Evolutionary conservation across 768 basidiomycete species (phyloP).

Genomic region (Suillus plorans): DNA sequence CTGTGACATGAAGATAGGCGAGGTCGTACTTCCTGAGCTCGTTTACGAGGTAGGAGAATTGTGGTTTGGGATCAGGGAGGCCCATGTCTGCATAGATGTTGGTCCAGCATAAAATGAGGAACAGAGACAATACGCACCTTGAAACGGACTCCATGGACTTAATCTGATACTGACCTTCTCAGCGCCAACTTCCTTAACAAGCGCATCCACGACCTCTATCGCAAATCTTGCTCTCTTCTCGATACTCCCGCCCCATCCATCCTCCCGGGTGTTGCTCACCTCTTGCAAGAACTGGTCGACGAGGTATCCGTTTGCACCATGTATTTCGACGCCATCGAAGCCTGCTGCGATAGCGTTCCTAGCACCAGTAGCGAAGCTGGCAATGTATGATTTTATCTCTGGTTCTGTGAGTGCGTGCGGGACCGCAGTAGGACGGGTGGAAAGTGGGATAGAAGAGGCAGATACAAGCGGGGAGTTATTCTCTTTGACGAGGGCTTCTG

Average conservation of each 20-base stretch:
- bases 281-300: slow-evolving; percentile 44
- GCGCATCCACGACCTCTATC: slow-evolving; percentile 43
- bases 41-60: slow-evolving; percentile 34
- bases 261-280: slow-evolving; percentile 41
- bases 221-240: slow-evolving; percentile 49
- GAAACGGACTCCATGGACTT: slow-evolving; percentile 39
- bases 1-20: slow-evolving; percentile 43
- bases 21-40: slow-evolving; percentile 28
- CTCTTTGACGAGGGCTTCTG: slow-evolving; percentile 17
- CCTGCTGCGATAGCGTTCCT: slow-evolving; percentile 56
- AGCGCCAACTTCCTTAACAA: slow-evolving; percentile 41
- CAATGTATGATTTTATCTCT: slow-evolving; percentile 48
- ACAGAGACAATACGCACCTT: slow-evolving; percentile 25
- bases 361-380: slow-evolving; percentile 47
- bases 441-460: slow-evolving; percentile 24
- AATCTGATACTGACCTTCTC: slow-evolving; percentile 44
- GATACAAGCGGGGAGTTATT: slow-evolving; percentile 21
- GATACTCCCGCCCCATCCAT: slow-evolving; percentile 50
- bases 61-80: slow-evolving; percentile 34
- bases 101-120: neutral
- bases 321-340: slow-evolving; percentile 57
- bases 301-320: slow-evolving; percentile 33
- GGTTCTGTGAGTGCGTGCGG: slow-evolving; percentile 41
- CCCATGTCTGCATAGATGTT: slow-evolving; percentile 32
- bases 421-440: slow-evolving; percentile 3